Base-by-base conservation (phyloP, 192 early-diverging fungal species). In the Coemansia sp. region DNA sequence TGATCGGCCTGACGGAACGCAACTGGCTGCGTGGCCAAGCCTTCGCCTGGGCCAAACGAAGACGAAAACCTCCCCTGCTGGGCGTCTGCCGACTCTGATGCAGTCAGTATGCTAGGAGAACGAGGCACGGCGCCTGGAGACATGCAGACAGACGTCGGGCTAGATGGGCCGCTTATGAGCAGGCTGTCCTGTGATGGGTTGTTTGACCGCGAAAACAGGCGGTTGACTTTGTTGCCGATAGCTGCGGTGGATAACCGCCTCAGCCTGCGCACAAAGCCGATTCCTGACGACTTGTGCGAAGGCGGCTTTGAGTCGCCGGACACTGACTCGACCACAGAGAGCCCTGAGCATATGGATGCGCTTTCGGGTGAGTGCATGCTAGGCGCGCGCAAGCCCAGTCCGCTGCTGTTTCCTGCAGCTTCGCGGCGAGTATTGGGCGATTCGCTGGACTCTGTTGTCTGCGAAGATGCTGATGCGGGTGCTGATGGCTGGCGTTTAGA, bases 181-280 rank as follows among this genome's bases (percentile, higher is more conserved):
- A 81, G 45, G 56, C 78, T 81, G 56, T 81, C 78, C 56, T 81
- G 78, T 0, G 78, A 81, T 17, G 70, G 62, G 38, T 81, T 81
- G 36, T 28, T 51, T 11, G 73, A 68, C 51, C 73, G 73, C 48
- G 73, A 66, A 20, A 80, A 80, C 25, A 81, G 70, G 42, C 73
- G 66, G 45, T 81, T 81, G n/a, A 81, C 78, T 38, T 81, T 81
- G 42, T 64, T 67, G 34, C 75, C 66, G 42, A 81, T 40, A 2
- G 79, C 79, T 2, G 79, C 79, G 60, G 73, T 81, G 18, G 79
- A 81, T 51, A 81, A 61, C 42, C 70, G 67, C 17, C 79, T 67
- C 56, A 81, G 57, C 16, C 72, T 64, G n/a, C 71, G 73, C 56
- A 81, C 79, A 50, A 81, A 61, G 34, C 70, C 61, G 51, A 81